phyloP scores from a whole-genome alignment of 2,329 filamentous ascomycete genomes.

The Penicillium thymicola region DNA sequence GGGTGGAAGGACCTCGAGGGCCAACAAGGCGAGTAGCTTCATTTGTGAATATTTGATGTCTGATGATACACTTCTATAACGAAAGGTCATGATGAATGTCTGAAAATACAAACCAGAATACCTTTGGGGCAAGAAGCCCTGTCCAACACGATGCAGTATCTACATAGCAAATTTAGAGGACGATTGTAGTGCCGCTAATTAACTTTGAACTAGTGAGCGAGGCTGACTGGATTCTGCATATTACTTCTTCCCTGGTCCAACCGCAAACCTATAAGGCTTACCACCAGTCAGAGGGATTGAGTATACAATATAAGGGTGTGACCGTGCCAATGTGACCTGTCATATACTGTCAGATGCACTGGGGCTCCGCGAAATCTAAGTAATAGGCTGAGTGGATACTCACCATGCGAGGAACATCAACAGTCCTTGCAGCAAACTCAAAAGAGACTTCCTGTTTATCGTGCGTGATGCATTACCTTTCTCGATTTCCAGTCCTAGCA shows the following conservation, averaged over 20 bases:
- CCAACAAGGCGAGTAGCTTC: conserved; percentile 21
- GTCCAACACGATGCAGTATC: background rate
- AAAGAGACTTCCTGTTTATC: conserved; percentile 35
- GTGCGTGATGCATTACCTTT: conserved; percentile 31
- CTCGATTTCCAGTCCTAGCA: conserved; percentile 31
- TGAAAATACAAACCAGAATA: background rate
- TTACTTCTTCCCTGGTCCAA: background rate
- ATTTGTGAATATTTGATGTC: conserved; percentile 1
- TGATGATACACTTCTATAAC: conserved; percentile 16
- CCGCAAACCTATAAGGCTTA: background rate
- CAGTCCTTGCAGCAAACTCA: conserved; percentile 41
- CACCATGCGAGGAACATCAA: conserved; percentile 39
- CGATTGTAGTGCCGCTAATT: background rate
- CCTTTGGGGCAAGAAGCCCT: background rate
- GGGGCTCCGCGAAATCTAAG: background rate
- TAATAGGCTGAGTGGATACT: background rate
- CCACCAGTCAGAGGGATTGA: conserved; percentile 24
- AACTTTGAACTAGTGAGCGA: background rate
- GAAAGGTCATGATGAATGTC: conserved; percentile 1
- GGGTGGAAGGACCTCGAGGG: conserved; percentile 36
- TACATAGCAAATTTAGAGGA: background rate
- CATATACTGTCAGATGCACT: conserved; percentile 4
- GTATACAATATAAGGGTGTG: conserved; percentile 24
- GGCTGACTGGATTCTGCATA: background rate
- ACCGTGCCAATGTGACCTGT: conserved; percentile 34